These are phyloP conservation scores for Penicillium vulpinum DNA, from an alignment of 2,329 filamentous ascomycete genomes.

Conservation along the genomic window DNA sequence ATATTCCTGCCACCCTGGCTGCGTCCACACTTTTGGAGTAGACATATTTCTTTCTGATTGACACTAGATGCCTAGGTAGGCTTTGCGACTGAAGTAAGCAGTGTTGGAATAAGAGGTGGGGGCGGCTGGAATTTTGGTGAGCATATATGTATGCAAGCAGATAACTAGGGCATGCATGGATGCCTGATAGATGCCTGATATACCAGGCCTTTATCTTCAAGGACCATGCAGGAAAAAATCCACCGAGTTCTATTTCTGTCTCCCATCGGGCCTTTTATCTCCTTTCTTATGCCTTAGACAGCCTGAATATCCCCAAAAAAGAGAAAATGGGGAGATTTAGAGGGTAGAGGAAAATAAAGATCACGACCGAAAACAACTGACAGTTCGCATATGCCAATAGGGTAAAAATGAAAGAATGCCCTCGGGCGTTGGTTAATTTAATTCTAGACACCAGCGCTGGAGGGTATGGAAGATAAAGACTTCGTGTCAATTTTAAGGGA, in stretches of 20 bases:
- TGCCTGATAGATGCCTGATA: neutral
- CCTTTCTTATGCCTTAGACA: neutral
- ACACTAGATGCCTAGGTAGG: neutral
- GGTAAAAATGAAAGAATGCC: neutral
- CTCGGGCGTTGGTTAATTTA: neutral
- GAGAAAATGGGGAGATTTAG: neutral
- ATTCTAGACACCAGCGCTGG: neutral
- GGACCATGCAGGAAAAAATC: neutral
- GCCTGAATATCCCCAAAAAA: neutral
- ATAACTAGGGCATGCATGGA: neutral
- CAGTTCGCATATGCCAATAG: neutral
- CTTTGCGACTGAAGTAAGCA: neutral
- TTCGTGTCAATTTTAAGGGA: no score
- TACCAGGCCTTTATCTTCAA: neutral
- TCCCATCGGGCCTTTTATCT: no score
- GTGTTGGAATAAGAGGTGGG: neutral
- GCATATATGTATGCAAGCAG: neutral
- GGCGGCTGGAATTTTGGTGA: neutral
- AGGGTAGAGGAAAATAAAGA: neutral
- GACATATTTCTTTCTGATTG: neutral
- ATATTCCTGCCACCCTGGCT: slow-evolving; percentile 9
- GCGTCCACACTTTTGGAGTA: neutral
- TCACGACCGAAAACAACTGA: neutral
- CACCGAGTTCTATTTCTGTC: neutral
- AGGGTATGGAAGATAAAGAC: no score